Evolutionary conservation across 768 basidiomycete species (phyloP), one percentile per base, ranked within the genome.

Genomic region (Psilocybe tampanensis): DNA sequence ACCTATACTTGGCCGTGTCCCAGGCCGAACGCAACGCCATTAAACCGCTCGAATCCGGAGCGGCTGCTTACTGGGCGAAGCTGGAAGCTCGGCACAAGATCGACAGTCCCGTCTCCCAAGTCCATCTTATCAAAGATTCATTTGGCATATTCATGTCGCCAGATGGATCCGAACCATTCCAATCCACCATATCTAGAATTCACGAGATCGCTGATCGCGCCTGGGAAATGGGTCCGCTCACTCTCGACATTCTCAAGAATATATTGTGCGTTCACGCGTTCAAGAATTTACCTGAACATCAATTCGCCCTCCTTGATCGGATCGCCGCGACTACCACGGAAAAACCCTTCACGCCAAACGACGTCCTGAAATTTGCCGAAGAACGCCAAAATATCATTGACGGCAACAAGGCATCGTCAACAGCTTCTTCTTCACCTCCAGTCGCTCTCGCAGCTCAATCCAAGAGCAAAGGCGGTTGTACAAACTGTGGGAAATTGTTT

Each of bases 51-150:
- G 7, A 22, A 7, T 36, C 55, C 18, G 36, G 23, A 12, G 59
- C 64, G 0, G 23, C 51, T 1, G 55, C n/a, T 0, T 58, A 44
- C 42, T 68, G 58, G 57, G 21, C 49, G 0, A 34, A n/a, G 0
- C 44, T 68, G 0, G 52, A 58, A 22, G 29, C 29, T 2, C 6
- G 59, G 2, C 65, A 66, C 22, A 23, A 29, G 15, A 33, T 54
- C 9, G 60, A 68, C 23, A 61, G 64, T 12, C 64, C 66, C 2
- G 54, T 68, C 2, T 36, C 50, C 2, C 66, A 68, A 42, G 63
- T 63, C n/a, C 33, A 55, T 13, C 44, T 65, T 2, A 42, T 68
- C 11, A 55, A 55, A 13, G 47, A 55, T 8, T 58, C 61, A 1
- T 43, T 68, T 2, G 23, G 18, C 13, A 21, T 32, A 24, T 34